Percentiles rank a stretch among this genome's conserved stretches.
These are phyloP conservation scores for Mycena citricolor DNA, from an alignment of 1,284 basidiomycete species.

Conservation along the genomic window DNA sequence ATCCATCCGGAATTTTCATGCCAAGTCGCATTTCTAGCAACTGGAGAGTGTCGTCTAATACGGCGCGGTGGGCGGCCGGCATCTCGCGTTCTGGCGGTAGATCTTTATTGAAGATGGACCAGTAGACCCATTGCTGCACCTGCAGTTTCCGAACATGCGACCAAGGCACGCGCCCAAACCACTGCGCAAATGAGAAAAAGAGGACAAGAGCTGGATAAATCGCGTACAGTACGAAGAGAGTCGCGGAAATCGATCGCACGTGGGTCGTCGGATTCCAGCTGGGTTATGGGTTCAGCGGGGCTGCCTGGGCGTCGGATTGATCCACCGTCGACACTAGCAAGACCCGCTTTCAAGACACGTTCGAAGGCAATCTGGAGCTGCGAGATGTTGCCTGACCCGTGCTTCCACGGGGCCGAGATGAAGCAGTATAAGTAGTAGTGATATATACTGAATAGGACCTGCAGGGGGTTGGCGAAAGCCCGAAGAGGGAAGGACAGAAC, in stretches of 20 bases:
- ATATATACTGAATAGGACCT: conserved; percentile 81
- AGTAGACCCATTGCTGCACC: conserved; percentile 79
- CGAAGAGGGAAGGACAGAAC: background rate
- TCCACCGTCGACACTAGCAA: conserved; percentile 61
- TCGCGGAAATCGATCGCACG: conserved; percentile 78
- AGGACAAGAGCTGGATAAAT: background rate
- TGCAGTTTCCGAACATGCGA: conserved; percentile 66
- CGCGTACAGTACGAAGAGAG: conserved; percentile 48
- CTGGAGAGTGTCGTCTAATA: conserved; percentile 59
- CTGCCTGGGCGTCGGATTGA: conserved; percentile 55
- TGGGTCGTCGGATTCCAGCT: conserved; percentile 62
- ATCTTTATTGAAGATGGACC: conserved; percentile 75
- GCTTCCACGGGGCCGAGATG: conserved; percentile 41
- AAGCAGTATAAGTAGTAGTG: conserved; percentile 55
- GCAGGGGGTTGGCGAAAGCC: conserved; percentile 7
- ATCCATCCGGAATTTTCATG: conserved; percentile 60
- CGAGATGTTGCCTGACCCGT: conserved; percentile 38
- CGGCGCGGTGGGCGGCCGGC: conserved; percentile 43
- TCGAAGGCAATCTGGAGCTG: conserved; percentile 57
- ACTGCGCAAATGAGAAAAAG: conserved; percentile 24
- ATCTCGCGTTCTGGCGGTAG: conserved; percentile 52
- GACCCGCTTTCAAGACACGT: conserved; percentile 59
- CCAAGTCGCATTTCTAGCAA: conserved; percentile 77
- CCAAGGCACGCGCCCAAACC: conserved; percentile 80
- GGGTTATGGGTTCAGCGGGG: conserved; percentile 57